Evolutionary conservation across 345 rosid species (phyloP), one percentile per base, ranked within the genome.

Genomic region (Pseudoturritis turrita): DNA sequence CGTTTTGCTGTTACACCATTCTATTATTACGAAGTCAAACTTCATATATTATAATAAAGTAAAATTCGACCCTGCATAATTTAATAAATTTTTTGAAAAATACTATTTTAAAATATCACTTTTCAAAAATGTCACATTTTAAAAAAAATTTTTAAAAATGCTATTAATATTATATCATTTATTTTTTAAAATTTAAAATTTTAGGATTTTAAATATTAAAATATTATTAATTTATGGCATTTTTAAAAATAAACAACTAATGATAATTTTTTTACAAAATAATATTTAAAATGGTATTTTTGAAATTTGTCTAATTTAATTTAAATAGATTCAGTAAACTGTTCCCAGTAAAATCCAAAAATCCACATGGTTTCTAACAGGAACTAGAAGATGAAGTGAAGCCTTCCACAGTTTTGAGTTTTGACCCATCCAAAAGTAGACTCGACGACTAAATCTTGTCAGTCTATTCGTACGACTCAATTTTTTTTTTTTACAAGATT

Each of bases 341-440:
- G 65, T 64, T 72, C 13, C 56, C 49, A 55, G 71, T 45, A 55
- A 55, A 72, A 41, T 73, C 77, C 77, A 73, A 73, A 70, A 73
- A 13, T 73, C 58, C 35, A 45, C 65, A 72, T 64, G 71, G 64
- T 72, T 57, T 63, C 44, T 12, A 54, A 55, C 77, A 73, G 40
- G 31, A 47, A 50, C 29, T 71, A 65, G 52, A 65, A 65, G 67
- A 50, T 65, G 72, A 65, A 65, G 15, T 57, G 72, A 73, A 65
- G 28, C 58, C 66, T 50, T 74, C 68, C 60, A 61, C 60, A 61
- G 52, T 68, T 39, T 45, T 46, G 45, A 60, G 47, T 26, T 43
- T 67, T 67, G 78, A 74, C 78, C 52, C 17, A 65, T 33, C 14
- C 47, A 36, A 36, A 65, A 21, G 36, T 36, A 7, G 19, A 50